phyloP scores from a whole-genome alignment of 108 stramenopile species.

The Skeletonema costatum region DNA sequence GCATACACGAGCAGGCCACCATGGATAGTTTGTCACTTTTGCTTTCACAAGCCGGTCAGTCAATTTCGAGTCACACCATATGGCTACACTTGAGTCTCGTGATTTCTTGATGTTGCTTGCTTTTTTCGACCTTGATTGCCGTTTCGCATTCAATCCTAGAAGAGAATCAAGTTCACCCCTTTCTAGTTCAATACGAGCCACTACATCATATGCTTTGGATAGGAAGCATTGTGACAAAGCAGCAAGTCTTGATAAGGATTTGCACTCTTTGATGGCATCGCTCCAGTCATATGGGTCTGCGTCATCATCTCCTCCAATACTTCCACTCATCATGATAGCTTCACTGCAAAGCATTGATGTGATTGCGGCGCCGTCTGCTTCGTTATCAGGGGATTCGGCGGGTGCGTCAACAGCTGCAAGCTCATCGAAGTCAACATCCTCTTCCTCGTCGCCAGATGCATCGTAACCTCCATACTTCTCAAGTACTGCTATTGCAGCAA shows the following conservation, averaged over 20 bases:
- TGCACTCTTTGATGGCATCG: constrained; percentile 67
- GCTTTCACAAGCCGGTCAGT: constrained; percentile 75
- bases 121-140: constrained; percentile 27
- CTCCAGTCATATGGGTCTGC: constrained; percentile 77
- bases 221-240: constrained; percentile 57
- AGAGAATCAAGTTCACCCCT: constrained; percentile 50
- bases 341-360: constrained; percentile 67
- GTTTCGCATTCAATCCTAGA: constrained; percentile 26
- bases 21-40: constrained; percentile 73
- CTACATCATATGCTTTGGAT: constrained; percentile 44
- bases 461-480: constrained; percentile 75
- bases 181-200: constrained; percentile 68
- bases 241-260: constrained; percentile 73
- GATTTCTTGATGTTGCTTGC: constrained; percentile 28
- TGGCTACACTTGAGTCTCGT: constrained; percentile 50
- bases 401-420: constrained; percentile 39
- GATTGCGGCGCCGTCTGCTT: constrained; percentile 27
- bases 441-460: constrained; percentile 58
- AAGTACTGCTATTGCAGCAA: constrained; percentile 62
- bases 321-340: constrained; percentile 68
- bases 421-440: constrained; percentile 60
- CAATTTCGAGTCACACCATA: constrained; percentile 71
- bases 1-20: constrained; percentile 86
- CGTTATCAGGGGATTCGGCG: constrained; percentile 39
- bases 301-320: constrained; percentile 74